A percentile compares a stretch with the other conserved stretches of the same genome.
These are phyloP conservation scores for Xerocomus amazonicus DNA, from an alignment of 1,284 basidiomycete species.

Conservation along the genomic window DNA sequence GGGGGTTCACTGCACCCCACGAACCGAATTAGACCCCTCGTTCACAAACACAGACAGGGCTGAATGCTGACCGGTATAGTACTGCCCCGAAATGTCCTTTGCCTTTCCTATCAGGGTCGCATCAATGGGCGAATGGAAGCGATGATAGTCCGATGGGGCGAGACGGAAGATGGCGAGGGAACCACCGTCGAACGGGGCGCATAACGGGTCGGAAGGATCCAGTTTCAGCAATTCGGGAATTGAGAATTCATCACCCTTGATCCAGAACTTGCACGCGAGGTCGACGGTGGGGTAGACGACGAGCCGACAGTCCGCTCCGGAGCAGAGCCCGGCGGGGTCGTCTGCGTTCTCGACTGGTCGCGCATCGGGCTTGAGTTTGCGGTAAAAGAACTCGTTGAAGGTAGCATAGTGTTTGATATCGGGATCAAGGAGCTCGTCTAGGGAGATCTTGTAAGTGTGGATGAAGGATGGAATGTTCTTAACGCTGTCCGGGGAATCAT, in stretches of 20 bases:
- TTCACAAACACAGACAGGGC: neutral
- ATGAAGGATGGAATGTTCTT: conserved; percentile 71
- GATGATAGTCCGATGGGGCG: conserved; percentile 82
- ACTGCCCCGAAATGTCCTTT: conserved; percentile 51
- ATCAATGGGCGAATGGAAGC: conserved; percentile 78
- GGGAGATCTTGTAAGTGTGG: conserved; percentile 62
- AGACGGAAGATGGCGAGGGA: conserved; percentile 70
- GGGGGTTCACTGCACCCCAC: conserved; percentile 60
- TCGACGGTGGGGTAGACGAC: conserved; percentile 63
- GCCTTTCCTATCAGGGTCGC: conserved; percentile 49
- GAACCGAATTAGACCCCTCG: conserved; percentile 1
- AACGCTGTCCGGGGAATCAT: conserved; percentile 51
- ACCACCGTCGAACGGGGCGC: conserved; percentile 43
- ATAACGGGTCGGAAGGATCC: conserved; percentile 36
- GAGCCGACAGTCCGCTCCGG: conserved; percentile 73
- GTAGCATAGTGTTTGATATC: conserved; percentile 60
- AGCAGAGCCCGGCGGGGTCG: conserved; percentile 55
- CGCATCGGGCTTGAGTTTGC: conserved; percentile 61
- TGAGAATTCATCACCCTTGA: conserved; percentile 75
- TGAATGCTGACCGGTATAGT: conserved; percentile 48
- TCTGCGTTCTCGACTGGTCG: conserved; percentile 62
- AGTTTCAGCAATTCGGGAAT: conserved; percentile 57
- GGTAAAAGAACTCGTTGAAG: conserved; percentile 82
- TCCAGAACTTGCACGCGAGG: conserved; percentile 68
- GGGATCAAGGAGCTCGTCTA: conserved; percentile 63